Conservation (phyloP, 2,329 filamentous ascomycete species). For the Calonectria montana region DNA sequence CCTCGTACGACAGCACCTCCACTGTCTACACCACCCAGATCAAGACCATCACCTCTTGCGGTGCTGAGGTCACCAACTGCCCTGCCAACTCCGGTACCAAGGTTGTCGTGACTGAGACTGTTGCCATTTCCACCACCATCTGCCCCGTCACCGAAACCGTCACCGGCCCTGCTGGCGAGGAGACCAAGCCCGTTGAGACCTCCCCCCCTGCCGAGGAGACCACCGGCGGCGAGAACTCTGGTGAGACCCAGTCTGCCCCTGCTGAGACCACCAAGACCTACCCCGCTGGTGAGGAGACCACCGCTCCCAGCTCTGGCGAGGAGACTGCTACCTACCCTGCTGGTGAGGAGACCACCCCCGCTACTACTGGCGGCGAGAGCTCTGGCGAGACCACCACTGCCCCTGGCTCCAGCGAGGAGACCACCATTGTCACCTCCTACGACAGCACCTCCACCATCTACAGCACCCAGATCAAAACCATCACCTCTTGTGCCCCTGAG, state of each 20-base stretch:
- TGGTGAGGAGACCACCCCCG: background rate
- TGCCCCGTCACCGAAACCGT: slow-evolving; percentile 69
- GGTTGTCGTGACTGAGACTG: slow-evolving; percentile 62
- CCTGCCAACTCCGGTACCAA: slow-evolving; percentile 58
- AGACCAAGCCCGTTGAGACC: slow-evolving; percentile 30
- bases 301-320: background rate
- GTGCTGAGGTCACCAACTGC: slow-evolving; percentile 61
- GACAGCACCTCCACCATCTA: slow-evolving; percentile 44
- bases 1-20: slow-evolving; percentile 58
- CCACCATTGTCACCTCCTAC: slow-evolving; percentile 46
- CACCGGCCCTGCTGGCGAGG: slow-evolving; percentile 26
- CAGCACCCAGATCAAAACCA: slow-evolving; percentile 43
- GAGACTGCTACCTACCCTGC: background rate
- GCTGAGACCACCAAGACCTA: background rate
- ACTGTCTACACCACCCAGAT: slow-evolving; percentile 63
- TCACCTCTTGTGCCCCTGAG: slow-evolving; percentile 52
- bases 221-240: slow-evolving; percentile 14
- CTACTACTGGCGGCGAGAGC: slow-evolving; percentile 2
- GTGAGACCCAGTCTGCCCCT: slow-evolving; percentile 26
- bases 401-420: slow-evolving; percentile 5
- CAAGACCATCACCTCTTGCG: slow-evolving; percentile 63
- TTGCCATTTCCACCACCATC: slow-evolving; percentile 69
- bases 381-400: slow-evolving; percentile 17
- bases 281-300: slow-evolving; percentile 14
- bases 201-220: slow-evolving; percentile 18